Evolutionary conservation across 2,329 filamentous ascomycete species (phyloP).

Genomic region (Colletotrichum gloeosporioides): DNA sequence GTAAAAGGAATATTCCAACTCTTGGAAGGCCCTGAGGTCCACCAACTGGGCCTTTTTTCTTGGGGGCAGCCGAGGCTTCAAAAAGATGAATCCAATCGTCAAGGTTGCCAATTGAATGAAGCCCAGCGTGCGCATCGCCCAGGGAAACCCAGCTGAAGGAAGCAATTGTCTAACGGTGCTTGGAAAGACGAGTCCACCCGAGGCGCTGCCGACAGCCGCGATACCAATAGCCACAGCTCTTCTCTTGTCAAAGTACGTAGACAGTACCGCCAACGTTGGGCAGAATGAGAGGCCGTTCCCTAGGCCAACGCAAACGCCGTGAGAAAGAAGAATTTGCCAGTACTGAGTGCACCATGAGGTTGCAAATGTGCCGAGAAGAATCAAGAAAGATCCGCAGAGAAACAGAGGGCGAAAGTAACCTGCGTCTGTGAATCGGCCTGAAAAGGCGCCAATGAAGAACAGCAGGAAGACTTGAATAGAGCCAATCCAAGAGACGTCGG

Average conservation of each 20-base stretch:
- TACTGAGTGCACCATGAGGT: slow-evolving; percentile 47
- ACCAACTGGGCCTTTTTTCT: slow-evolving; percentile 44
- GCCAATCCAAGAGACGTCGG: slow-evolving; percentile 50
- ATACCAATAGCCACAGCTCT: slow-evolving; percentile 64
- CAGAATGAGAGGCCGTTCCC: slow-evolving; percentile 63
- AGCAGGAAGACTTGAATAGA: slow-evolving; percentile 48
- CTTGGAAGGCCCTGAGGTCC: slow-evolving; percentile 48
- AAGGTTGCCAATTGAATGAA: slow-evolving; percentile 50
- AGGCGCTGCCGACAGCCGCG: slow-evolving; percentile 60
- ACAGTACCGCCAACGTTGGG: slow-evolving; percentile 62
- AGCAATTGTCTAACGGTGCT: slow-evolving; percentile 36
- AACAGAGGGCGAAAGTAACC: slow-evolving; percentile 46
- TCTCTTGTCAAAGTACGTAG: slow-evolving; percentile 65
- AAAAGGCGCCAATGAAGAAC: slow-evolving; percentile 44
- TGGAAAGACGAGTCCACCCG: slow-evolving; percentile 61
- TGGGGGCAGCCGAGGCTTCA: slow-evolving; percentile 45
- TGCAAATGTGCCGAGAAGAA: slow-evolving; percentile 50
- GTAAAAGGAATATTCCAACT: slow-evolving; percentile 28
- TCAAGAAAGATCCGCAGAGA: slow-evolving; percentile 39
- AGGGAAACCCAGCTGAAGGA: slow-evolving; percentile 56
- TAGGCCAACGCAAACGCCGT: slow-evolving; percentile 53
- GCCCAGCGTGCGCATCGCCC: slow-evolving; percentile 56
- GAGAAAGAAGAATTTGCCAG: slow-evolving; percentile 55
- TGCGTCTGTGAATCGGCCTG: slow-evolving; percentile 48
- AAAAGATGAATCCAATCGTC: slow-evolving; percentile 38